A percentile compares a stretch with the other conserved stretches of the same genome.
These are phyloP conservation scores for Apophysomyces trapeziformis DNA, from an alignment of 371 early-diverging fungal species.

Conservation along the genomic window DNA sequence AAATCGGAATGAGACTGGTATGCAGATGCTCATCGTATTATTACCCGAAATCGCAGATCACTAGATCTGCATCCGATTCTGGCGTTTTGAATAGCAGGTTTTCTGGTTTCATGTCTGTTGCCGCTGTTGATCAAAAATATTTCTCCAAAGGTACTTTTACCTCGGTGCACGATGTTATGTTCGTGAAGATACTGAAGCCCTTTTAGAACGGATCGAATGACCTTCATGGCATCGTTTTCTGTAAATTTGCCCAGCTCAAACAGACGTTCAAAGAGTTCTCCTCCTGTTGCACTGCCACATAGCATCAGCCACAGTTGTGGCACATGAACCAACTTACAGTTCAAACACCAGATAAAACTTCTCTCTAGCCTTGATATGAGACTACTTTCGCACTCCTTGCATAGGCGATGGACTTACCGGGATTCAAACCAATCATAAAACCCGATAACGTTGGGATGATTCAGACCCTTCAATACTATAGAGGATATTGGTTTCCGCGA, in stretches of 20 bases:
- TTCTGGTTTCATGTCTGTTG: conserved; percentile 78
- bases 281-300: conserved; percentile 69
- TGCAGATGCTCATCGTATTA: background rate
- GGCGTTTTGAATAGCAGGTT: conserved; percentile 72
- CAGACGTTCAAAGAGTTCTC: conserved; percentile 90
- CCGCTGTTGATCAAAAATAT: background rate
- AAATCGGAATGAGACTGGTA: background rate
- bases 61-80: conserved; percentile 60
- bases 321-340: conserved; percentile 48
- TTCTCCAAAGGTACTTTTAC: conserved; percentile 25
- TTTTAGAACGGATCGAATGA: conserved; percentile 65
- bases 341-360: conserved; percentile 90
- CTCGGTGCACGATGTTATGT: conserved; percentile 69
- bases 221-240: conserved; percentile 80
- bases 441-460: conserved; percentile 83
- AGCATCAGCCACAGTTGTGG: background rate
- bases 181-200: conserved; percentile 73
- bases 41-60: conserved; percentile 72
- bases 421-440: conserved; percentile 83
- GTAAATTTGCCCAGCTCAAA: conserved; percentile 83
- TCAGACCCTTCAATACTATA: conserved; percentile 58
- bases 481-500: background rate
- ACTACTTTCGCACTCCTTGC: background rate
- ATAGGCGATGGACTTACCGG: conserved; percentile 24
- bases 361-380: conserved; percentile 38